Conservation (phyloP, 2,329 filamentous ascomycete genomes). For the Ascochyta rabiei region DNA sequence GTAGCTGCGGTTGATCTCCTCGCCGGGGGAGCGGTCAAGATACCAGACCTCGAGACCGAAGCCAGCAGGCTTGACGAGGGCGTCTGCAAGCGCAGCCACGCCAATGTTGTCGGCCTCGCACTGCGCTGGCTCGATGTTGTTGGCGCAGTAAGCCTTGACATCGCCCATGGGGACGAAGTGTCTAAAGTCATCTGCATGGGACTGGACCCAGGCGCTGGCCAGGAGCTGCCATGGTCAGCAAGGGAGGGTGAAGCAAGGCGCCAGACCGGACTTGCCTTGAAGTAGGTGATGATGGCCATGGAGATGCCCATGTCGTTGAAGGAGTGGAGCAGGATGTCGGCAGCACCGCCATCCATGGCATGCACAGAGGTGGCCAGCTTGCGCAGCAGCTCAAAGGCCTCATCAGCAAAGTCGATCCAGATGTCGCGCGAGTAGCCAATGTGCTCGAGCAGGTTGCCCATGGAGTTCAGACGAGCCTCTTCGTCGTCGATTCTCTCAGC, state of each 20-base stretch:
- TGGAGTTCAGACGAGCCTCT: constrained; percentile 70
- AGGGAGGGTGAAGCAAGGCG: background rate
- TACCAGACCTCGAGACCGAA: constrained; percentile 89
- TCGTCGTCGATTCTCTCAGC: constrained; percentile 71
- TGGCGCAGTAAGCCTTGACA: constrained; percentile 71
- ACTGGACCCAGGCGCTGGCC: constrained; percentile 83
- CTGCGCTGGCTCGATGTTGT: constrained; percentile 73
- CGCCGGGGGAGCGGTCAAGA: constrained; percentile 82
- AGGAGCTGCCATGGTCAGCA: constrained; percentile 64
- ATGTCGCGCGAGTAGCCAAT: constrained; percentile 72
- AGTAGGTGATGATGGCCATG: constrained; percentile 83
- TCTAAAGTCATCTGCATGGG: constrained; percentile 70
- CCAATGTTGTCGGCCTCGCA: constrained; percentile 93
- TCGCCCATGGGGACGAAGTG: constrained; percentile 67
- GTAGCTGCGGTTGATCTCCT: constrained; percentile 72
- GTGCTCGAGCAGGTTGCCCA: constrained; percentile 72
- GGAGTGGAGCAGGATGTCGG: constrained; percentile 62
- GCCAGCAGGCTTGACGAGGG: constrained; percentile 77
- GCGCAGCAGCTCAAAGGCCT: constrained; percentile 71
- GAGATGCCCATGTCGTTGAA: constrained; percentile 77
- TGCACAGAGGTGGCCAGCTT: constrained; percentile 66
- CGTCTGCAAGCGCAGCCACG: constrained; percentile 75
- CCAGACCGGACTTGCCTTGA: constrained; percentile 57
- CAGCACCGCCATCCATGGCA: constrained; percentile 57
- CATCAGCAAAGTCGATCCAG: constrained; percentile 83